Evolutionary conservation across 805 yeast genomes (phyloP).

Genomic region (Metschnikowia matae): DNA sequence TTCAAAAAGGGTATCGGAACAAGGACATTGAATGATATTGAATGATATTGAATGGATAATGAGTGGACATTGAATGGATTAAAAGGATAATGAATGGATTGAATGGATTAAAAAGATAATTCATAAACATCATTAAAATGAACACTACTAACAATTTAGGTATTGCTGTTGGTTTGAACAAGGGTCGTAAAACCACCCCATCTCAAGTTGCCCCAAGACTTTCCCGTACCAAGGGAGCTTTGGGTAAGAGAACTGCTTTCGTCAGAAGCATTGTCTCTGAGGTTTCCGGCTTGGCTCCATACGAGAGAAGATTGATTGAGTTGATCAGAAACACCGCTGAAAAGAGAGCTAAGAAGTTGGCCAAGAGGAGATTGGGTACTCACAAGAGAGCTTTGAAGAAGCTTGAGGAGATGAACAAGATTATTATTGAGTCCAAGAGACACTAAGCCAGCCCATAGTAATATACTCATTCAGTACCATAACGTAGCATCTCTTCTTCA

Average conservation of each 20-base stretch:
- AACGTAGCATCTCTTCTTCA: neutral
- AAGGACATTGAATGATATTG: too few relatives aligned
- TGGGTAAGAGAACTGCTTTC: conserved; percentile 91
- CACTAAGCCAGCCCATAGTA: conserved; percentile 45
- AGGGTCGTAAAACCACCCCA: conserved; percentile 96
- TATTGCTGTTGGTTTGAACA: conserved; percentile 98
- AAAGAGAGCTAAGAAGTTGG: conserved; percentile 99
- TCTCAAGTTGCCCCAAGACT: conserved; percentile 65
- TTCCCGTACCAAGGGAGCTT: conserved; percentile 95
- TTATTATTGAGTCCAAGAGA: conserved; percentile 97
- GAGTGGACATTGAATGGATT: too few relatives aligned
- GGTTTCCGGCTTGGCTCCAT: conserved; percentile 98
- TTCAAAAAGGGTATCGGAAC: too few relatives aligned
- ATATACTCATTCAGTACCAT: conserved; percentile 1
- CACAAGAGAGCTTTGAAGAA: conserved; percentile 99
- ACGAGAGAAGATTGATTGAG: conserved; percentile 99
- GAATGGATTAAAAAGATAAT: too few relatives aligned
- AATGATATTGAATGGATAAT: too few relatives aligned
- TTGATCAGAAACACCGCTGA: conserved; percentile 99
- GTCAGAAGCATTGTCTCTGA: conserved; percentile 95
- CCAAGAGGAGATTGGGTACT: conserved; percentile 99
- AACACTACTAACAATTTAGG: conserved; percentile 41
- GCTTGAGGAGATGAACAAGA: conserved; percentile 96
- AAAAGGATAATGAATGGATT: too few relatives aligned
- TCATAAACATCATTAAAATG: neutral